Base-by-base conservation (phyloP, 257 asterid species). In the Verbena officinalis region DNA sequence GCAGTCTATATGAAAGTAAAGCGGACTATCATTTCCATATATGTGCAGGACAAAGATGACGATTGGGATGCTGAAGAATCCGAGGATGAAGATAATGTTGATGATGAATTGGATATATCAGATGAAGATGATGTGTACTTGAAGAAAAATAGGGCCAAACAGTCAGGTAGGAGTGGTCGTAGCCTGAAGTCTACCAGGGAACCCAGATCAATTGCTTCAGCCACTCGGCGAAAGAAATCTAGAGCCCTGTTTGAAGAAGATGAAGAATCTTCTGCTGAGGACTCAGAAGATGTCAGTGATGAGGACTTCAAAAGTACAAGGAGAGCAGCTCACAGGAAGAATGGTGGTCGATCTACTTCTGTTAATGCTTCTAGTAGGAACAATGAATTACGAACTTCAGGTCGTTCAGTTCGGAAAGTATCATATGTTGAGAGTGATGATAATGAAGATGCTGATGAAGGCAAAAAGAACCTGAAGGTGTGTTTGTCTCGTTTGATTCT, bases 401-500 rank as follows among this genome's bases (percentile, higher is more conserved):
- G 93, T 73, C 95, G 98, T 55, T 86, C 98, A 4, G 87, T 84
- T 71, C 90, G 93, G 59, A 94, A 90, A 75, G 97, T 94, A 42
- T 94, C 99, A 39, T 94, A 90, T 67, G 96, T 74, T 34, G 99
- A 94, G 88, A 90, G 99, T 69, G 99, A 93, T 72, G 99, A 52
- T 72, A 90, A 98, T 79, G 99, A 94, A 77, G 98, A 90, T 64
- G 39, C 74, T 62, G 98, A 90, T 22, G 98, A 85, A 38, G 77
- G 80, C 68, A 83, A 81, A 79, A 88, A 68, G 82, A 72, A 69
- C 63, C 95, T 83, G 48, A 94, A 85, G 98, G 99, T 94, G 62
- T 59, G 73, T 50, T 34, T 76, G 39, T 56, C 24, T 52, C 40
- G 13, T 43, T 53, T 45, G 57, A 42, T 69, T 68, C 33, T 55